Evolutionary conservation across 2,329 filamentous ascomycete species (phyloP).

Genomic region (Ascochyta viciae-villosae): DNA sequence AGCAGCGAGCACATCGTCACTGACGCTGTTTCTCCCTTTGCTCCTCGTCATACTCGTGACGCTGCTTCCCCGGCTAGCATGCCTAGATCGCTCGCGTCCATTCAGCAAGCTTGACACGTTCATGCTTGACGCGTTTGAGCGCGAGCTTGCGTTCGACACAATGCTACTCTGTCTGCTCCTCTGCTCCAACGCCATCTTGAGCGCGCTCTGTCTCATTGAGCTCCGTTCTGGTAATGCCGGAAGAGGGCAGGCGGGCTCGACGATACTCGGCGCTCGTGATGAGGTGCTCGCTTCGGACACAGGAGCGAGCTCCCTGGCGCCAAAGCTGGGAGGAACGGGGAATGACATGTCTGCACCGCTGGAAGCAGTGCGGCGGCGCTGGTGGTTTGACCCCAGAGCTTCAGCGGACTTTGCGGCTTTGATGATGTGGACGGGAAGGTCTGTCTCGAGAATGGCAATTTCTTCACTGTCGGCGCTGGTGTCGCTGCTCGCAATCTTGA

Average conservation of each 20-base stretch:
- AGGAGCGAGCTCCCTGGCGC: conserved; percentile 25
- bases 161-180: conserved; percentile 34
- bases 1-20: conserved; percentile 56
- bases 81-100: conserved; percentile 18
- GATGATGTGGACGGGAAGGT: conserved; percentile 30
- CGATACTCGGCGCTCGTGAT: conserved; percentile 31
- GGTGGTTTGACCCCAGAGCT: conserved; percentile 21
- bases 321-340: conserved; percentile 22
- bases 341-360: conserved; percentile 41
- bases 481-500: conserved; percentile 49
- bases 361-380: conserved; percentile 45
- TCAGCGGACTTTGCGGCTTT: conserved; percentile 29
- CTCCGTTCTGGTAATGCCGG: conserved; percentile 3
- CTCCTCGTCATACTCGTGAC: conserved; percentile 28
- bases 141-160: conserved; percentile 20
- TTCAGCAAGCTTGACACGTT: conserved; percentile 6
- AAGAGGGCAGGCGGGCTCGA: conserved; percentile 20
- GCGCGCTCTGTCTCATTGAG: conserved; percentile 2
- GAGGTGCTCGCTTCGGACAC: conserved; percentile 31
- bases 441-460: conserved; percentile 29
- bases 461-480: conserved; percentile 43
- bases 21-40: conserved; percentile 48
- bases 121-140: conserved; percentile 14
- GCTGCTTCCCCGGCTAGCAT: conserved; percentile 34
- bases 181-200: conserved; percentile 2